Evolutionary conservation across 1,284 basidiomycete genomes (phyloP), one percentile per base, ranked within the genome.

Genomic region (Microbotryum lychnidis-dioicae): DNA sequence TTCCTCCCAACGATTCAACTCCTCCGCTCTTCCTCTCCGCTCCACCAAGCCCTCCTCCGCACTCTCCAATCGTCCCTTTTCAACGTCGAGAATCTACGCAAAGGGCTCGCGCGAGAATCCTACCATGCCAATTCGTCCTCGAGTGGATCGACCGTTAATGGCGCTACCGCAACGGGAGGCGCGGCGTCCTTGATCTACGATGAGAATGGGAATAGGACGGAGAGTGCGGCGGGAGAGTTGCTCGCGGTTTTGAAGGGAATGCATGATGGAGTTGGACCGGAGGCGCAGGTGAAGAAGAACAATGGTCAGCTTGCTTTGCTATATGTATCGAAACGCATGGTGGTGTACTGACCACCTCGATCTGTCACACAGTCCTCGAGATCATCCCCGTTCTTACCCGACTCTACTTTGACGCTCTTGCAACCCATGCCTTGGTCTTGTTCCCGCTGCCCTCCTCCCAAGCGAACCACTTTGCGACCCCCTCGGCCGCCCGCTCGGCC

Each of bases 1-100:
- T 53, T 68, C n/a, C 50, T 68, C 8, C 60, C 62, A 1, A 60
- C 66, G 18, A 60, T 66, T n/a, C 4, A 21, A 10, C 2, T 23
- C 29, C 58, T 64, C 6, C n/a, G 54, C 1, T 23, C 46, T 20
- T 12, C 55, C 3, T 57, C 53, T 6, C n/a, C 56, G 0, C 45
- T 62, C 37, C 56, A 58, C 48, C 20, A 23, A 1, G 21, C 54
- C 2, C 50, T 69, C n/a, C 65, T 69, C 8, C 33, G 60, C 20
- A 62, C 61, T 3, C 7, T 67, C 3, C 63, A 66, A 27, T 42
- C 61, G 25, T 48, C 67, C 14, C 47, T 66, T 6, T 69, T 69
- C 67, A 67, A 66, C 55, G 37, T 66, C 51, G 67, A 69, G 18
- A 66, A 66, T 52, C 63, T 69, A 3, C 56, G 61, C 4, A 58